These are phyloP conservation scores for Aspergillus wentii DNA, from an alignment of 495 filamentous ascomycete genomes.

Conservation along the genomic window DNA sequence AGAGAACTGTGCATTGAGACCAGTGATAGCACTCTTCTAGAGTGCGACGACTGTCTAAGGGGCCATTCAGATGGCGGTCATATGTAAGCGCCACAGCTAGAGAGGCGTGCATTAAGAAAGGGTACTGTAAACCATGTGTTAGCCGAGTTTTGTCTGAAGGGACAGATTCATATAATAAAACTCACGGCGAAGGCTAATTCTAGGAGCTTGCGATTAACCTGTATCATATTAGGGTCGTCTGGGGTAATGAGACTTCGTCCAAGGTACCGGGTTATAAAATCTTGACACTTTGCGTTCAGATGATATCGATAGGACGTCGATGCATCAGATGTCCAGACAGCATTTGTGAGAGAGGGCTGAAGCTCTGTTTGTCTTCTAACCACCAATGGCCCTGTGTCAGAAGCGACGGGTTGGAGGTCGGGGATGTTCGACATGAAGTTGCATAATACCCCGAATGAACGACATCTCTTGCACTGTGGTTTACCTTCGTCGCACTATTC, in stretches of 20 bases:
- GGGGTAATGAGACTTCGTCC: slow-evolving; percentile 30
- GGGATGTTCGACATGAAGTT: slow-evolving; percentile 32
- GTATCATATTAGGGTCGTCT: slow-evolving; percentile 27
- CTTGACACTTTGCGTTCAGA: slow-evolving; percentile 31
- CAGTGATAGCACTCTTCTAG: slow-evolving; percentile 39
- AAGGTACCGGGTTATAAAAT: slow-evolving; percentile 34
- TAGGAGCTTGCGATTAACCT: slow-evolving; percentile 34
- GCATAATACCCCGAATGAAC: slow-evolving; percentile 37
- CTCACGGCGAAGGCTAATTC: slow-evolving; percentile 31
- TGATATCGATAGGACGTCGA: slow-evolving; percentile 24
- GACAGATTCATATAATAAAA: slow-evolving; percentile 2
- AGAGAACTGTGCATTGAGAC: slow-evolving; percentile 31
- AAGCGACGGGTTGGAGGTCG: slow-evolving; percentile 32
- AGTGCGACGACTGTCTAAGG: slow-evolving; percentile 16
- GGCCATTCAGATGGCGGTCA: slow-evolving; percentile 35
- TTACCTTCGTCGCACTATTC: slow-evolving; percentile 42
- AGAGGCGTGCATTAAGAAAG: slow-evolving; percentile 44
- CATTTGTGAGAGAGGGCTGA: slow-evolving; percentile 19
- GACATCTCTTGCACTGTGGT: slow-evolving; percentile 40
- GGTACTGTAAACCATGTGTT: slow-evolving; percentile 27
- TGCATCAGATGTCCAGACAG: slow-evolving; percentile 27
- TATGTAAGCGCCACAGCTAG: slow-evolving; percentile 38
- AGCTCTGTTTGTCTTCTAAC: slow-evolving; percentile 11
- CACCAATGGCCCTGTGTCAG: slow-evolving; percentile 14
- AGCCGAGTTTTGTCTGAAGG: slow-evolving; percentile 9